These are phyloP conservation scores for Phylloboletellus chloephorus DNA, from an alignment of 1,284 basidiomycete genomes.

Conservation along the genomic window DNA sequence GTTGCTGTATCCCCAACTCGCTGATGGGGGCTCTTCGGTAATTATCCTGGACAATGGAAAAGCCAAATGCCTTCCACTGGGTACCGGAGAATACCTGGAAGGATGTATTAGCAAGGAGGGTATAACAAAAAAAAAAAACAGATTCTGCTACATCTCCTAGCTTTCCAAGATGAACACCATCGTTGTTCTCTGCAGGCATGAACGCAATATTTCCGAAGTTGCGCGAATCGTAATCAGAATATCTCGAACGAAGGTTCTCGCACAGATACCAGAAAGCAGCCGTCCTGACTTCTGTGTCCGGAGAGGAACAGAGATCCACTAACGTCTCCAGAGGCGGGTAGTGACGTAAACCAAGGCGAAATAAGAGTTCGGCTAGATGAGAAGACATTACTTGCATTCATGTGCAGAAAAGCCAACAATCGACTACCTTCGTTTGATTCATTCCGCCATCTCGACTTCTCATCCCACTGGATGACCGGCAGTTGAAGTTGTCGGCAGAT, in stretches of 20 bases:
- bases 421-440: conserved; percentile 80
- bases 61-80: conserved; percentile 70
- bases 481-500: conserved; percentile 66
- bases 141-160: conserved; percentile 58
- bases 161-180: conserved; percentile 48
- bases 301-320: conserved; percentile 57
- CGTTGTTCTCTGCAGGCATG: conserved; percentile 63
- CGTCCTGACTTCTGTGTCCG: conserved; percentile 41
- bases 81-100: conserved; percentile 64
- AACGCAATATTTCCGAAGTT: conserved; percentile 58
- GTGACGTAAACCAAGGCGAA: conserved; percentile 66
- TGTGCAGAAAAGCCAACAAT: not conserved
- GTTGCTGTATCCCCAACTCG: conserved; percentile 67
- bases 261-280: conserved; percentile 73
- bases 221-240: conserved; percentile 54
- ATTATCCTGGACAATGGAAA: conserved; percentile 53
- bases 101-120: not conserved
- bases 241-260: conserved; percentile 57
- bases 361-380: conserved; percentile 48
- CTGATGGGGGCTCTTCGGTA: conserved; percentile 42
- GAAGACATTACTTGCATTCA: not conserved
- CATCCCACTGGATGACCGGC: conserved; percentile 72
- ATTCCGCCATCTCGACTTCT: conserved; percentile 66
- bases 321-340: conserved; percentile 65
- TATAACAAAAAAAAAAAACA: not conserved